Percentiles rank a stretch among this genome's conserved stretches.
These are phyloP conservation scores for Linnemannia exigua DNA, from an alignment of 192 early-diverging fungal genomes.

Conservation along the genomic window DNA sequence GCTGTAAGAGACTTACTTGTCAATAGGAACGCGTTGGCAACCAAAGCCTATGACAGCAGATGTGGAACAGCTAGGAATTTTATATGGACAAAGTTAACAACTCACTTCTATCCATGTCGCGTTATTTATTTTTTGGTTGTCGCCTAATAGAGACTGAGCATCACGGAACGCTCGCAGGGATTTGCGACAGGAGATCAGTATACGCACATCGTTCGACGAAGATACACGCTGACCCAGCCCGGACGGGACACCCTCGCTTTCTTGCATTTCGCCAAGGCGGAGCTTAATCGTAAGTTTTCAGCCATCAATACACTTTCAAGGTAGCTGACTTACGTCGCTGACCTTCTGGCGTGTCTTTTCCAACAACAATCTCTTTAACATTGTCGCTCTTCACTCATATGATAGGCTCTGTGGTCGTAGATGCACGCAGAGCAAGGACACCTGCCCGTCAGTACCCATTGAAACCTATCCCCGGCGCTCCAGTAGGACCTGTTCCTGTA, in stretches of 20 bases:
- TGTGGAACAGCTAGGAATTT: background rate
- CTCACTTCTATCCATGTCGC: background rate
- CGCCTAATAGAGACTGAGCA: constrained; percentile 44
- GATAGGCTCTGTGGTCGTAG: constrained; percentile 46
- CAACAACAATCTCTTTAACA: background rate
- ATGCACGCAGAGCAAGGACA: constrained; percentile 48
- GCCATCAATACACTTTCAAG: background rate
- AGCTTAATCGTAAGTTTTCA: constrained; percentile 42
- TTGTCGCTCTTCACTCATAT: background rate
- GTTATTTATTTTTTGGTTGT: background rate
- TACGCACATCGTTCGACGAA: constrained; percentile 49
- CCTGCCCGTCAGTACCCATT: constrained; percentile 42
- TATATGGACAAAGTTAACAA: background rate
- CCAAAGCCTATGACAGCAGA: background rate
- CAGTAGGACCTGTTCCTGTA: constrained; percentile 11
- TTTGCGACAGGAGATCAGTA: constrained; percentile 51
- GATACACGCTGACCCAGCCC: constrained; percentile 41
- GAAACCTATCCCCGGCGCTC: constrained; percentile 33
- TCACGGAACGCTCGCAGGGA: constrained; percentile 53
- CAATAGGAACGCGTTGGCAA: background rate
- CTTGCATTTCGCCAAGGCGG: constrained; percentile 46
- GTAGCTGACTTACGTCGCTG: background rate
- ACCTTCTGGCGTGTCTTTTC: background rate
- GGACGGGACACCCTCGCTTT: constrained; percentile 56
- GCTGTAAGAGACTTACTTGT: constrained; percentile 21